phyloP scores from a whole-genome alignment of 129 eudicot genomes.

The Pseudognaphalium luteoalbum region DNA sequence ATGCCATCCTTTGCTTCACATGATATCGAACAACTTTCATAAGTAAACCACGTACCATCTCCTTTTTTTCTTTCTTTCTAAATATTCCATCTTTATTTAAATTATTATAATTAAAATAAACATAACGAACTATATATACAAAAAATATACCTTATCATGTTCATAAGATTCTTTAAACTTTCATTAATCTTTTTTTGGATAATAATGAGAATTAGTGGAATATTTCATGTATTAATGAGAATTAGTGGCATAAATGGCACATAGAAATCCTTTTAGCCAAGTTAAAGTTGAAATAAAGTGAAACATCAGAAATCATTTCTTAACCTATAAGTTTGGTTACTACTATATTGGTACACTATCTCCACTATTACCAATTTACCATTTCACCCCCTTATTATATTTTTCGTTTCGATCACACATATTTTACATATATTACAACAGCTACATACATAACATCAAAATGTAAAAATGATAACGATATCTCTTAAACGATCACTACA shows the following conservation, averaged over 20 bases:
- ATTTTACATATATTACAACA: not conserved
- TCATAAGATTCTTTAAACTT: constrained; percentile 2
- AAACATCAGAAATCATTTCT: not conserved
- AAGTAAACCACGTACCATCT: constrained; percentile 14
- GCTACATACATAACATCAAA: no score
- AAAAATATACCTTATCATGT: not conserved
- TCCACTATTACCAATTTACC: not conserved
- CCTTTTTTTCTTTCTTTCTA: not conserved
- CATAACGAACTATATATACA: not conserved
- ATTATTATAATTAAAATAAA: not conserved
- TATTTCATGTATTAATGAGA: not conserved
- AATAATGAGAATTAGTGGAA: constrained; percentile 3
- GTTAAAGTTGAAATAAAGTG: not conserved
- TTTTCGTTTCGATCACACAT: not conserved
- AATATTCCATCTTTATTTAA: not conserved
- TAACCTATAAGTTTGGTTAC: constrained; percentile 1
- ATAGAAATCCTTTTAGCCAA: not conserved
- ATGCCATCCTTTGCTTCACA: not conserved
- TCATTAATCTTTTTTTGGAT: constrained; percentile 2
- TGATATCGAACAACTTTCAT: not conserved
- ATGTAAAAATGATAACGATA: no score
- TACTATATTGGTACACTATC: not conserved
- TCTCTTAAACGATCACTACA: no score
- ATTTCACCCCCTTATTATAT: not conserved
- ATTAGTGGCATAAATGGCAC: not conserved